These are phyloP conservation scores for Kwoniella shivajii DNA, from an alignment of 1,284 basidiomycete species.

Conservation along the genomic window DNA sequence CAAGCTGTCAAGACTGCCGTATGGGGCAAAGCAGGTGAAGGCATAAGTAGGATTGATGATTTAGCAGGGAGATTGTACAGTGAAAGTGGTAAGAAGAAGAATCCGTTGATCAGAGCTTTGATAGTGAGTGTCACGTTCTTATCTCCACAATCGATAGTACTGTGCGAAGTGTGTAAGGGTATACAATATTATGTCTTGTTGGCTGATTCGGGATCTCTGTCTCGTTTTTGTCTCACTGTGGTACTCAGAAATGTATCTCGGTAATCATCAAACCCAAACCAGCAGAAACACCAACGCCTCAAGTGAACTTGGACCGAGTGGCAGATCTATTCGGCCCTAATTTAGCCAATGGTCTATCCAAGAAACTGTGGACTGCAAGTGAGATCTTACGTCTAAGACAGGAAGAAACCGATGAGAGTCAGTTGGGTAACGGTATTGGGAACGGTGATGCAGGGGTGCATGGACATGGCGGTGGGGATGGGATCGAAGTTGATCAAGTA, in stretches of 20 bases:
- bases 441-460: not conserved
- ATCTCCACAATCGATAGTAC: not conserved
- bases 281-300: slow-evolving; percentile 17
- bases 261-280: slow-evolving; percentile 18
- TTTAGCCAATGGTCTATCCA: slow-evolving; percentile 34
- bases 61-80: slow-evolving; percentile 39
- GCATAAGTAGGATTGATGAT: slow-evolving; percentile 32
- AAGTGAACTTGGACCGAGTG: slow-evolving; percentile 21
- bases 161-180: not conserved
- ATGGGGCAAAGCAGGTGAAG: slow-evolving; percentile 40
- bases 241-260: slow-evolving; percentile 10
- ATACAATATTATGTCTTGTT: not conserved
- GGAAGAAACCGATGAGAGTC: slow-evolving; percentile 12
- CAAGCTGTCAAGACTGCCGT: slow-evolving; percentile 78
- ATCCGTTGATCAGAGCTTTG: slow-evolving; percentile 38
- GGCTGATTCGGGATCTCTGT: too few relatives aligned
- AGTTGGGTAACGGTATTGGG: not conserved
- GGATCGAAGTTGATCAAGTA: slow-evolving; percentile 19
- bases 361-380: slow-evolving; percentile 39
- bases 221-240: too few relatives aligned
- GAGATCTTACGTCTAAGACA: slow-evolving; percentile 30
- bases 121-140: slow-evolving; percentile 22
- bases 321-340: slow-evolving; percentile 34
- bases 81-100: slow-evolving; percentile 31
- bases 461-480: slow-evolving; percentile 1